Base-by-base conservation (phyloP, 495 filamentous ascomycete species). In the Friedmanniomyces simplex region DNA sequence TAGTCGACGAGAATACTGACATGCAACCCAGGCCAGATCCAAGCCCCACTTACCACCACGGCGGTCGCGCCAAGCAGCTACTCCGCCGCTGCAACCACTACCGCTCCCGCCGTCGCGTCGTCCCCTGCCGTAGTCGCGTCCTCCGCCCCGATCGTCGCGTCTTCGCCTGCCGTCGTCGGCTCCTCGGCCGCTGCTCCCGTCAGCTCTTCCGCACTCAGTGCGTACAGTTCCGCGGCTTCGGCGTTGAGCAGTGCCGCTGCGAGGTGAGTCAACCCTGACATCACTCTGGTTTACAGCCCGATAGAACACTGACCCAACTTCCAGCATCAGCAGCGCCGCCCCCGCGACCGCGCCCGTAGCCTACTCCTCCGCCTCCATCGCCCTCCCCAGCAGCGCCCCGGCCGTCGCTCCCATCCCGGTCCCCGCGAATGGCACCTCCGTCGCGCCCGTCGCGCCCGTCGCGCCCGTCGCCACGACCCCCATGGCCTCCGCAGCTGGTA, bases 1-100 rank as follows among this genome's bases (percentile, higher is more conserved):
- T n/a, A 43, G 14, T 43, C 14, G 18, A 13, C 39, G 39, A 20
- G 14, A 4, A 16, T 14, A 49, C 20, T 57, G 22, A 32, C 53
- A 18, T 34, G 21, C 30, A 34, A n/a, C 16, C 14, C 42, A 57
- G 54, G 54, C 45, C 54, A 57, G 24, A 46, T 57, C 16, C 54
- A 57, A 24, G 54, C 46, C 12, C 37, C 51, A 36, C 4, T 16
- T 5, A 52, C 30, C n/a, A 11, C 25, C 26, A 6, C 25, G 8
- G 49, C 25, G n/a, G 16, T 14, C 6, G 25, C 49, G 21, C 25
- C 49, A 21, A 22, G 25, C 49, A 52, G 18, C 25, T 22, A 16
- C 20, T 4, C 24, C n/a, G 49, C 30, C 3, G 49, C 25, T 18
- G 49, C 24, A 14, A 32, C 21, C 37, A 54, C 51, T 14, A 7